Evolutionary conservation across 2,329 filamentous ascomycete species (phyloP), one percentile per base, ranked within the genome.

Genomic region (Fusarium pilosicola): DNA sequence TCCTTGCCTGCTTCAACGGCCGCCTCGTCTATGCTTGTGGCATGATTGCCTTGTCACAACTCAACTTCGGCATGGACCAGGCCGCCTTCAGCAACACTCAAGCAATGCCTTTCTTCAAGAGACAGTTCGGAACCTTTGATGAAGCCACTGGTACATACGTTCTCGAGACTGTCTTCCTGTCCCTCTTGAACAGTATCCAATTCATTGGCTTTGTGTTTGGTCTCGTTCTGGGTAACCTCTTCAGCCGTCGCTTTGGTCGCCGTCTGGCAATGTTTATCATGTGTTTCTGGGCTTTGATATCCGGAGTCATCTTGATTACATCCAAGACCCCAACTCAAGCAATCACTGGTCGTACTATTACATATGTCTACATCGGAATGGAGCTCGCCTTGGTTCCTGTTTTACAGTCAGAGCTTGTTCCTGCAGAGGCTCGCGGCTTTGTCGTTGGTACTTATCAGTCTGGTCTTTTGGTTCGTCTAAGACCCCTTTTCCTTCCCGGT

Each of bases 1-100:
- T 62, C 39, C 41, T 62, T 46, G 32, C 51, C 22, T 39, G 52
- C 28, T 70, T 66, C 52, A 87, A 86, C 28, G 34, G 32, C 14
- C 42, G 62, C 34, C 70, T 79, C 42, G 41, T 71, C 26, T 67
- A 71, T 42, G 65, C 76, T 6, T 71, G 73, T 9, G 26, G 60
- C 20, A 61, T 84, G 34, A 77, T 83, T 49, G 78, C 80, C 41
- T 44, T 84, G 4, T 83, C 81, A 3, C 76, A 78, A 24, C 78
- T 84, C 71, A 84, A 84, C 71, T 84, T 83, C 78, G 82, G 82
- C 59, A 82, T 84, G 48, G 83, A 84, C 67, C 80, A 82, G 48
- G 74, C 79, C 51, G 82, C 77, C 14, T 82, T 83, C 72, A 74
- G 79, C 14, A 81, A 80, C 5, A 82, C 79, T 1, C 81, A 84